Evolutionary conservation across 2,329 filamentous ascomycete species (phyloP), one percentile per base, ranked within the genome.

Genomic region (Cercospora zeae-maydis): DNA sequence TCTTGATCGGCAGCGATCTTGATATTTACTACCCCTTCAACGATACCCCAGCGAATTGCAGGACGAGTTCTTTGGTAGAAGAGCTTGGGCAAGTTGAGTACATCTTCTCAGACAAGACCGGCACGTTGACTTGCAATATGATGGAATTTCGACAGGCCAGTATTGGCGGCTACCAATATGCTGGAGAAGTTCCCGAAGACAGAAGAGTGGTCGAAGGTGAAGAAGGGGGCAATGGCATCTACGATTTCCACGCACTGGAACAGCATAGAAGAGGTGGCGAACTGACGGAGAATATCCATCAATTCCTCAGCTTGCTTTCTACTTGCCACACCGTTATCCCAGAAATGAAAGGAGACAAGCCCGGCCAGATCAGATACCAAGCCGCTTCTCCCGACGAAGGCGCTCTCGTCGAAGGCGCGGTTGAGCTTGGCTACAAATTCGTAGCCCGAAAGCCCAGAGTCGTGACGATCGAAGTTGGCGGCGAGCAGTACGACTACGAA

Each of bases 71-170:
- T 69, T 81, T 99, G 74, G 95, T 99, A 10, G 95, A 99, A 78
- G 96, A 99, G 74, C 80, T 99, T 49, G 95, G 95, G 60, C 96
- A 98, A 84, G 96, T 99, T 49, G 95, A 98, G 74, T 99, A 96
- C 73, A 95, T 99, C 67, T 99, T 99, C 76, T 97, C 92, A 0
- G 93, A 98, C 81, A 98, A 98, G 81, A 98, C 93, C 1, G 93
- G 93, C 47, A 98, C 93, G 3, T 81, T 98, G 72, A 98, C 93
- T n/a, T 96, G 93, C 79, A 98, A 98, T 74, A 88, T 92, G 83
- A 98, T 99, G 95, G 93, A 98, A 76, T 99, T 98, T 77, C 92
- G 92, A 75, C 92, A 98, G 77, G 96, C 91, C 72, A 90, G 90
- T 0, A 98, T 99, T 73, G 91, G 87, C 27, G 95, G 95, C 27